Conservation (phyloP, 495 filamentous ascomycete genomes). For the Parachaetomium inaequale region DNA sequence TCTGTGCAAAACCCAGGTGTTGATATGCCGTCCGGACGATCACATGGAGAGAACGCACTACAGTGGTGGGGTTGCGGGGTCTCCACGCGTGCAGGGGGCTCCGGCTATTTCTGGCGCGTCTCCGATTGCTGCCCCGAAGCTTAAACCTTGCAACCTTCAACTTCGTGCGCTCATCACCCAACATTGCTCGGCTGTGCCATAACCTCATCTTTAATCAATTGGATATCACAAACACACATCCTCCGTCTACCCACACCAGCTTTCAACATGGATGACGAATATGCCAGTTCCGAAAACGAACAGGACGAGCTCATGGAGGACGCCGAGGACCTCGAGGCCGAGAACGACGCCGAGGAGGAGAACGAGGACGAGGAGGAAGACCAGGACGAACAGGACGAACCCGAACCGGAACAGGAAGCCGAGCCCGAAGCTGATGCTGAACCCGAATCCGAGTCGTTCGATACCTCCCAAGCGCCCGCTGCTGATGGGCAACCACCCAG, state of each 20-base stretch:
- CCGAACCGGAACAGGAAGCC: conserved; percentile 28
- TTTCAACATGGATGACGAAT: conserved; percentile 41
- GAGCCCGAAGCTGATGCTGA: conserved; percentile 26
- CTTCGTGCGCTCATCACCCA: neutral
- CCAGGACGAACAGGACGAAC: conserved; percentile 52
- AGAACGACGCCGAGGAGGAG: conserved; percentile 55
- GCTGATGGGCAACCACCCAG: conserved; percentile 28
- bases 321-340: conserved; percentile 58
- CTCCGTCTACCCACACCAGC: neutral
- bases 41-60: too few species aligned
- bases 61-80: neutral
- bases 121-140: neutral
- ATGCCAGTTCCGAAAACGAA: conserved; percentile 57
- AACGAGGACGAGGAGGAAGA: conserved; percentile 57
- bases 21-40: neutral
- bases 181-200: neutral
- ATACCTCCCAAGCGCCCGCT: conserved; percentile 52
- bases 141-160: neutral
- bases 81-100: neutral
- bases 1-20: neutral
- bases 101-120: neutral
- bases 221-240: neutral
- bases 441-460: conserved; percentile 43
- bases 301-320: conserved; percentile 62
- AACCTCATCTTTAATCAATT: neutral